Evolutionary conservation across 2,329 filamentous ascomycete genomes (phyloP), one percentile per base, ranked within the genome.

Genomic region (Chaetomiaceae sp.): DNA sequence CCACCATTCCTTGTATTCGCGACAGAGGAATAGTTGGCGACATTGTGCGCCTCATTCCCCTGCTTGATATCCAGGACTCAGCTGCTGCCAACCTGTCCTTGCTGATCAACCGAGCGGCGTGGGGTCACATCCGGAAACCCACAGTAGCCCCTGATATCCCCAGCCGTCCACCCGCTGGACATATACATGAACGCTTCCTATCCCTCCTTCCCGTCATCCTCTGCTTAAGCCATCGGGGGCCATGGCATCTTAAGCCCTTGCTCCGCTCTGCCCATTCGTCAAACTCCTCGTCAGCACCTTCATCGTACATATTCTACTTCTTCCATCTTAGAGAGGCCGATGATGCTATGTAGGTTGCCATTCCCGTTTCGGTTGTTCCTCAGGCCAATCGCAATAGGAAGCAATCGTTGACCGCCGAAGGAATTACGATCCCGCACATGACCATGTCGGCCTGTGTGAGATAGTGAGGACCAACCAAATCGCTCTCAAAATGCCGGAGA

Each of bases 371-470:
- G 9, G 33, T 14, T 16, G 16, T 20, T 8, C 7, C 20, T 3
- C 2, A 42, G 34, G 5, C 33, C 41, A 8, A 4, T 44, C n/a
- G 36, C 27, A 4, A 58, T 48, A 11, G 56, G 47, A 7, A 43
- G 47, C 18, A 57, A 36, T 5, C 2, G 55, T 48, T 3, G 25
- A n/a, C 13, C 54, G 50, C 11, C 51, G 56, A 9, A 60, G 48
- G 3, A 48, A 40, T 8, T 14, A 61, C 58, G 11, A 53, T 53
- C 25, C 57, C 54, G 41, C 48, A 79, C 1, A 76, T 52, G 0
- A 69, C 64, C 54, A 75, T 69, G 54, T 79, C 76, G 1, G 70
- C 57, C 0, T 76, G 75, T 58, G 79, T 80, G 5, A 80, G 63
- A 0, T 63, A 61, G 3, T 60, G 62, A 0, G 71, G 72, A 1